These are phyloP conservation scores for Diaporthe sp. DNA, from an alignment of 2,329 filamentous ascomycete species.

Conservation along the genomic window DNA sequence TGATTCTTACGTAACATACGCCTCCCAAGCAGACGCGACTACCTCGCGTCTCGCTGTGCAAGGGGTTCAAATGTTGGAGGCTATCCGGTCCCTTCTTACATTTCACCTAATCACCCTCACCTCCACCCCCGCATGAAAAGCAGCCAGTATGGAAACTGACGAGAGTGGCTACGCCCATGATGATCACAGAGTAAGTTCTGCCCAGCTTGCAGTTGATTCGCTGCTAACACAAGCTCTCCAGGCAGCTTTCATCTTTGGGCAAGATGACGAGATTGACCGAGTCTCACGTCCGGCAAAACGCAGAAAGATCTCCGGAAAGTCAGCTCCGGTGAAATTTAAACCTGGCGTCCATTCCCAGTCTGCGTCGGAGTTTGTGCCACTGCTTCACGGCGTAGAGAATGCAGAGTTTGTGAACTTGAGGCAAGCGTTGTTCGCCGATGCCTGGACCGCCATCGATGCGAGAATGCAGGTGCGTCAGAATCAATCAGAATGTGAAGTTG, in stretches of 20 bases:
- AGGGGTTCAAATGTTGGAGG: not conserved
- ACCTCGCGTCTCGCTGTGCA: constrained; percentile 3
- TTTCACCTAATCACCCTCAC: not conserved
- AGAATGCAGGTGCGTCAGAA: constrained; percentile 68
- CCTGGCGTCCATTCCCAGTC: constrained; percentile 42
- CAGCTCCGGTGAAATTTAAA: constrained; percentile 38
- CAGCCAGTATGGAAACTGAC: constrained; percentile 32
- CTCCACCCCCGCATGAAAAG: not conserved
- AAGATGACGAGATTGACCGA: constrained; percentile 56
- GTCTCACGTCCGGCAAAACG: constrained; percentile 67
- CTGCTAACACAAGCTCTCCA: constrained; percentile 49
- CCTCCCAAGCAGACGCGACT: constrained; percentile 11
- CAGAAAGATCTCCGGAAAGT: constrained; percentile 65
- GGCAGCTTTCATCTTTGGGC: constrained; percentile 75
- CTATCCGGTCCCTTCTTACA: not conserved
- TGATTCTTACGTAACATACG: constrained; percentile 18
- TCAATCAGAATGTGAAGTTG: not conserved
- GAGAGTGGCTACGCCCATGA: constrained; percentile 53
- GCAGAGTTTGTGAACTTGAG: constrained; percentile 65
- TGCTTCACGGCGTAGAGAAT: constrained; percentile 69
- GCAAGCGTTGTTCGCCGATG: constrained; percentile 70
- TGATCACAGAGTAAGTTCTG: constrained; percentile 58
- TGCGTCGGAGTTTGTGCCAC: constrained; percentile 59
- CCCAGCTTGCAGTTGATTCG: not conserved
- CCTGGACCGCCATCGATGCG: constrained; percentile 75